These are phyloP conservation scores for Nannochloropsis oceanica DNA, from an alignment of 108 stramenopile species.

Conservation along the genomic window DNA sequence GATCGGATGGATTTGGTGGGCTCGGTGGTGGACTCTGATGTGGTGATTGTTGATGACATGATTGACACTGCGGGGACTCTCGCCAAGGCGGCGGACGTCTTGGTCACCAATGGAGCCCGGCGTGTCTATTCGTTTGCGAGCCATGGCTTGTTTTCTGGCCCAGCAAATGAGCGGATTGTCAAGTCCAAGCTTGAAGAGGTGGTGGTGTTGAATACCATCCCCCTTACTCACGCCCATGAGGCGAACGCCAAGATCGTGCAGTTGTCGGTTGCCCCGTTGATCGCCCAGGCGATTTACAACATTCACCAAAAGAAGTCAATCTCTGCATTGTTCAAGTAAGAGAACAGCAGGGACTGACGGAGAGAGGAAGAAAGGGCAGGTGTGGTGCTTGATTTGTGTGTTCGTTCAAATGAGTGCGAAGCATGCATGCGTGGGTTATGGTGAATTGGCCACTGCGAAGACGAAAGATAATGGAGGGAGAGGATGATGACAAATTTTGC, in stretches of 20 bases:
- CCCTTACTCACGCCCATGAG: slow-evolving; percentile 33
- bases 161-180: slow-evolving; percentile 85
- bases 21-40: slow-evolving; percentile 89
- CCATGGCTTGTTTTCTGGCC: slow-evolving; percentile 87
- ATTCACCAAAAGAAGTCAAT: slow-evolving; percentile 97
- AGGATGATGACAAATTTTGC: too few species aligned
- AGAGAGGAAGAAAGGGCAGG: not conserved
- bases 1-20: slow-evolving; percentile 98
- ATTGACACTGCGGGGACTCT: slow-evolving; percentile 98
- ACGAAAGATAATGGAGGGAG: too few species aligned
- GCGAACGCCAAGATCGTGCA: slow-evolving; percentile 43
- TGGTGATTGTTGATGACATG: slow-evolving; percentile 99
- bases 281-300: slow-evolving; percentile 96
- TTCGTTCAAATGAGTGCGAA: too few species aligned
- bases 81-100: slow-evolving; percentile 93
- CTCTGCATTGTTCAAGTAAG: slow-evolving; percentile 95
- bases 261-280: slow-evolving; percentile 85
- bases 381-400: too few species aligned
- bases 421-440: too few species aligned
- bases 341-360: not conserved
- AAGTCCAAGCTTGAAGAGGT: slow-evolving; percentile 84
- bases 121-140: slow-evolving; percentile 98
- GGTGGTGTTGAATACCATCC: slow-evolving; percentile 46
- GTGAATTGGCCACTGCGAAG: too few species aligned
- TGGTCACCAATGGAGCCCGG: slow-evolving; percentile 77